Conservation (phyloP, 768 basidiomycete genomes). For the Porphyrellus cyaneotinctus region DNA sequence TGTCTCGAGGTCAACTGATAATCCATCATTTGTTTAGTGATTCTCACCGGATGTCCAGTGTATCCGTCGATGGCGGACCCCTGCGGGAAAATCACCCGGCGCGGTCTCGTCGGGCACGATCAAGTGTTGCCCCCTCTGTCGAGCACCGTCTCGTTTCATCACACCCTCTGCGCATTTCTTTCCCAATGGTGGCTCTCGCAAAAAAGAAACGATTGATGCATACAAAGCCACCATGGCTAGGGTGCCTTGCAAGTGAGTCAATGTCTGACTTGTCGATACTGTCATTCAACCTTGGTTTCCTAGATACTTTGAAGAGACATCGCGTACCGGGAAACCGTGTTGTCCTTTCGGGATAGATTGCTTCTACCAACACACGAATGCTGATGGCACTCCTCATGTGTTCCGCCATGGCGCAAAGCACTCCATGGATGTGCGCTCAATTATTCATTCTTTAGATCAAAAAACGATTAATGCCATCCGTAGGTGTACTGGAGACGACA, state of each 20-base stretch:
- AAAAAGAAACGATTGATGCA: conserved; percentile 44
- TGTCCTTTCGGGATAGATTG: conserved; percentile 83
- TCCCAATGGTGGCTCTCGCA: conserved; percentile 49
- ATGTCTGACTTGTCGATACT: not conserved
- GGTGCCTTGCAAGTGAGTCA: conserved; percentile 60
- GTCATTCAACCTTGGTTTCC: not conserved
- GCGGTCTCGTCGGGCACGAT: conserved; percentile 53
- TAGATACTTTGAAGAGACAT: conserved; percentile 63
- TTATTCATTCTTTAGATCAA: conserved; percentile 29
- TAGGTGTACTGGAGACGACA: conserved; percentile 26
- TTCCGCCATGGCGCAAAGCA: conserved; percentile 53
- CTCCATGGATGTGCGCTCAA: conserved; percentile 49
- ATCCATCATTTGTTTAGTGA: not conserved
- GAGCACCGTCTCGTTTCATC: conserved; percentile 60
- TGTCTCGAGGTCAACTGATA: conserved; percentile 54
- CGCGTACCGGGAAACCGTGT: conserved; percentile 41
- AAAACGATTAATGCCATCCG: not conserved
- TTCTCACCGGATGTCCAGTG: conserved; percentile 43
- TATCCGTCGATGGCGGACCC: conserved; percentile 74
- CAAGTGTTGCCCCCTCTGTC: conserved; percentile 80
- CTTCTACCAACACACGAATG: conserved; percentile 69
- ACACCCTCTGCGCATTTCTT: conserved; percentile 72
- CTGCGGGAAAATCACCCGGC: conserved; percentile 48
- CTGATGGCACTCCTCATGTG: conserved; percentile 58
- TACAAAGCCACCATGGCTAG: conserved; percentile 75